phyloP scores from a whole-genome alignment of 208 protist species.

The Phytomonas francai region DNA sequence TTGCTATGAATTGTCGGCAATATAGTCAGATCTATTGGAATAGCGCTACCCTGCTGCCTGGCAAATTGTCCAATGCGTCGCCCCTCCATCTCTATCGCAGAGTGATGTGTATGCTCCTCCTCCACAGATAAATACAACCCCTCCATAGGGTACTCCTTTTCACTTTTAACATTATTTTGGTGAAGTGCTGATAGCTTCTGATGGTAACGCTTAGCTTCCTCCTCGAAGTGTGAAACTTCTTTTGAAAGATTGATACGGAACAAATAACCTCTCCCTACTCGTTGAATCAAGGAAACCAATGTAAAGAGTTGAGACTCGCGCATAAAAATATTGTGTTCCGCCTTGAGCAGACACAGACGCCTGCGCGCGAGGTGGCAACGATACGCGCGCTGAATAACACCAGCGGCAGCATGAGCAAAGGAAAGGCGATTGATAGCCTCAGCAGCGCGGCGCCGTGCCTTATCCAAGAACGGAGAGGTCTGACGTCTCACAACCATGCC shows the following conservation, averaged over 20 bases:
- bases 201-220: conserved; percentile 39
- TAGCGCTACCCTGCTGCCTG: background rate
- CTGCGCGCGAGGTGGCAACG: conserved; percentile 31
- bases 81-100: conserved; percentile 12
- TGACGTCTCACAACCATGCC: conserved; percentile 41
- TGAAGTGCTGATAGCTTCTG: conserved; percentile 18
- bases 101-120: conserved; percentile 17
- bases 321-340: conserved; percentile 5
- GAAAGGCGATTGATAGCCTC: conserved; percentile 26
- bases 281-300: conserved; percentile 26
- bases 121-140: background rate
- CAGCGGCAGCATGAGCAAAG: conserved; percentile 26
- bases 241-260: conserved; percentile 24
- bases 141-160: background rate
- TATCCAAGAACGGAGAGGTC: conserved; percentile 26
- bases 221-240: conserved; percentile 13
- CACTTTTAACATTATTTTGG: conserved; percentile 12
- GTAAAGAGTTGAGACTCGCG: background rate
- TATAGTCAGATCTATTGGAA: background rate
- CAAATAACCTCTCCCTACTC: conserved; percentile 51
- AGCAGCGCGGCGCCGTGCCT: conserved; percentile 43
- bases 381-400: conserved; percentile 58
- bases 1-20: background rate
- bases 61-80: background rate
- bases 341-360: conserved; percentile 20